Conservation (phyloP, 345 rosid species). For the Acer yangbiense region DNA sequence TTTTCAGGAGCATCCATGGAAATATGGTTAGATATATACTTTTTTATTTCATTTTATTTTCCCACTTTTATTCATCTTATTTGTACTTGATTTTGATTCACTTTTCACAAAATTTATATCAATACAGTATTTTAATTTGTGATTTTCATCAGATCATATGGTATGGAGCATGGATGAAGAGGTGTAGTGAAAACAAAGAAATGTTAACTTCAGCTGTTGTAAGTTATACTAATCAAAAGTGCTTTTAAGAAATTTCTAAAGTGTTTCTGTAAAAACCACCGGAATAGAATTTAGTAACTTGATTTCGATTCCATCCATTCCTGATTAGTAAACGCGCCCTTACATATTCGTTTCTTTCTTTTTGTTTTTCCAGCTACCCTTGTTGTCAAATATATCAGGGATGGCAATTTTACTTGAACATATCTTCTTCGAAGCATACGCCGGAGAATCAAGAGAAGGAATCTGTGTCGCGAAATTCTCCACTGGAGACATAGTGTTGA, state of each 20-base stretch:
- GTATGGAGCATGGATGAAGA: slow-evolving; percentile 69
- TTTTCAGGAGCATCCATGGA: slow-evolving; percentile 69
- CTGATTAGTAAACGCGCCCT: no score
- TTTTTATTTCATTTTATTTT: no score
- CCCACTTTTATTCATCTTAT: no score
- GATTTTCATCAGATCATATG: slow-evolving; percentile 48
- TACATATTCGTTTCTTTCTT: neutral
- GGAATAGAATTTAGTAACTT: no score
- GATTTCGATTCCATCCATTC: no score
- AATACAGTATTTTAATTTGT: neutral
- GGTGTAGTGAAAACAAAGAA: slow-evolving; percentile 45
- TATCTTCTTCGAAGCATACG: slow-evolving; percentile 53
- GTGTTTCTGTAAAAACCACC: no score
- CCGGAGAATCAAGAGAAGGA: slow-evolving; percentile 53
- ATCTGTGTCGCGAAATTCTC: slow-evolving; percentile 41
- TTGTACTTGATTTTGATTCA: neutral
- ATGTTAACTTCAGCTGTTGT: slow-evolving; percentile 39
- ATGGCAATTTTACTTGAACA: slow-evolving; percentile 48
- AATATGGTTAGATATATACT: slow-evolving; percentile 38
- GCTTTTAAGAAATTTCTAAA: no score
- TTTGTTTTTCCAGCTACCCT: slow-evolving; percentile 34
- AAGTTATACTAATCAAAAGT: neutral
- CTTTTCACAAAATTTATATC: neutral
- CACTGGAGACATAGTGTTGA: slow-evolving; percentile 47
- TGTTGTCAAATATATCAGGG: slow-evolving; percentile 36